Conservation (phyloP, 1,284 basidiomycete genomes). For the Malassezia equina region DNA sequence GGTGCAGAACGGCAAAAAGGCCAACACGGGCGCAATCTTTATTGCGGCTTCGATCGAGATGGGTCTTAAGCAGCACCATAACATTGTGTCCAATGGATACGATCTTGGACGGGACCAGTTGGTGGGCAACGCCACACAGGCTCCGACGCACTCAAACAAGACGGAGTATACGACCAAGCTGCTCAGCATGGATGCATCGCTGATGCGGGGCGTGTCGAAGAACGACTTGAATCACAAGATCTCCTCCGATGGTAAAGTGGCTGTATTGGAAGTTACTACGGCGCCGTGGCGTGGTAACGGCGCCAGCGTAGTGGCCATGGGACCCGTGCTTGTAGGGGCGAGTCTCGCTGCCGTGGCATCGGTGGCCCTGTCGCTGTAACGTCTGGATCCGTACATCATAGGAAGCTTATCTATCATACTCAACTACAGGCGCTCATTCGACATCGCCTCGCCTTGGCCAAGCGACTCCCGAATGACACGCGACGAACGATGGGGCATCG, state of each 20-base stretch:
- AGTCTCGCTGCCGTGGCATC: neutral
- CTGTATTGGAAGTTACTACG: constrained; percentile 29
- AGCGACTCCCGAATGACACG: neutral
- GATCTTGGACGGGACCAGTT: constrained; percentile 37
- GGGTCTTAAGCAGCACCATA: constrained; percentile 24
- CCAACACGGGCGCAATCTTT: constrained; percentile 35
- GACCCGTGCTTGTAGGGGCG: neutral
- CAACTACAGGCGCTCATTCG: neutral
- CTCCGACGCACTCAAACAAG: constrained; percentile 19
- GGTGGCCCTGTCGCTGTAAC: neutral
- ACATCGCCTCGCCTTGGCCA: neutral
- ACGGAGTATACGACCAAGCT: constrained; percentile 26
- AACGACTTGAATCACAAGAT: constrained; percentile 42
- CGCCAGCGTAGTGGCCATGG: neutral
- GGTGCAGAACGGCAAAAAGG: constrained; percentile 35
- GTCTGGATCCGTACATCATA: neutral
- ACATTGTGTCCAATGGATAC: constrained; percentile 38
- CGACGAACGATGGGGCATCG: neutral
- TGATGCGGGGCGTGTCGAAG: constrained; percentile 20
- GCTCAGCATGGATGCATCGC: constrained; percentile 14
- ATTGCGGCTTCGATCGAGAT: constrained; percentile 38
- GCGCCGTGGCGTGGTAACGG: neutral
- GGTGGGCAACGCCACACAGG: constrained; percentile 34
- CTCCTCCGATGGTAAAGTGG: constrained; percentile 30
- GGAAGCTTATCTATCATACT: neutral